Evolutionary conservation across 805 yeast species (phyloP), one percentile per base, ranked within the genome.

Genomic region (Suhomyces sp.): DNA sequence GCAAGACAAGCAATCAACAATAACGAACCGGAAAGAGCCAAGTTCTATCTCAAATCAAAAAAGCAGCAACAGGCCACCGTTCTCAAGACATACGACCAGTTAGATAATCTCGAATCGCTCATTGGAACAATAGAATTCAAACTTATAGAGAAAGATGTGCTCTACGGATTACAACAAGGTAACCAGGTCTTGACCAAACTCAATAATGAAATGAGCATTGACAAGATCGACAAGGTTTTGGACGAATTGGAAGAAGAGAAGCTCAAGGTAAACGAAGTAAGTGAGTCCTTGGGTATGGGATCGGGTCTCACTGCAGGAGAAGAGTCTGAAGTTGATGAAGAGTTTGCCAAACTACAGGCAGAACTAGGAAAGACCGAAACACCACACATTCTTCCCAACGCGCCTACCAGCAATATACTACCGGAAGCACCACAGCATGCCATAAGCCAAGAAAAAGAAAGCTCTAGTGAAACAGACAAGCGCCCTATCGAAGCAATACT

Each of bases 51-150:
- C 53, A 78, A 87, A 60, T 82, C 87, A 66, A 83, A 87, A 59
- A 92, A 90, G 64, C 91, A 88, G 63, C 98, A 94, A 67, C 83
- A 87, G 58, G 78, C 81, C 35, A 70, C 87, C n/a, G 71, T 93
- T 2, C 71, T 72, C 21, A 86, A 85, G 57, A 86, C 96, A 0
- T 86, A 84, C 37, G 82, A 79, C 43, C 99, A 94, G 68, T 73
- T 92, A 27, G 86, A 84, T 51, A 86, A 87, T 37, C 68, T 94
- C 35, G 97, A 93, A 65, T 80, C 82, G 53, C 79, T 94, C 66
- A 86, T 89, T 7, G 80, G 84, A 20, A 85, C 85, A 8, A 87
- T 94, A 35, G 98, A 94, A 68, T 91, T 90, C 71, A 93, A 96
- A 61, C 71, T 89, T 52, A 84, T 94, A 29, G 98, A 94, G 64